Evolutionary conservation across 2,329 filamentous ascomycete genomes (phyloP).

Genomic region (Lomentospora prolificans): DNA sequence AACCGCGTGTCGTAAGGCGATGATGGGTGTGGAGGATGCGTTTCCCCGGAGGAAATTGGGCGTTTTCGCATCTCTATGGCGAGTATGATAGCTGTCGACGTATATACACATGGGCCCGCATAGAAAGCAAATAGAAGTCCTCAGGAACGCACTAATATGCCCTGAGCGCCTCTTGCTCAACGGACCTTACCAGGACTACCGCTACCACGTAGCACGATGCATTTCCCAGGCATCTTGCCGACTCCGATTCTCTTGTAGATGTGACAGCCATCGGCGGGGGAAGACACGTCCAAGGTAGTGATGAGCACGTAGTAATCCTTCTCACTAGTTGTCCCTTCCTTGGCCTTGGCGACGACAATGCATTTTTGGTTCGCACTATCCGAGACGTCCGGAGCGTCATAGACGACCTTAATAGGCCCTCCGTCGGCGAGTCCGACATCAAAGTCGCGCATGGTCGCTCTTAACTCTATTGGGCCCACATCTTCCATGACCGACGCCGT

Average conservation of each 20-base stretch:
- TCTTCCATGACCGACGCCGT: neutral
- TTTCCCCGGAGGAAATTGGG: too few relatives aligned
- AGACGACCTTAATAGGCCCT: neutral
- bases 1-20: too few relatives aligned
- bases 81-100: too few relatives aligned
- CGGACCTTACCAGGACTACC: too few relatives aligned
- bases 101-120: too few relatives aligned
- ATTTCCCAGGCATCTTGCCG: neutral
- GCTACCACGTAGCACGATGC: neutral
- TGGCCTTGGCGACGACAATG: neutral
- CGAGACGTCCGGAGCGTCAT: neutral
- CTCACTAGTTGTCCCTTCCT: neutral
- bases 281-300: neutral
- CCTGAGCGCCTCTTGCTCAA: too few relatives aligned
- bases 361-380: neutral
- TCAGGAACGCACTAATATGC: too few relatives aligned
- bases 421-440: neutral
- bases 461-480: neutral
- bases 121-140: too few relatives aligned
- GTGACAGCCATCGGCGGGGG: neutral
- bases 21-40: too few relatives aligned
- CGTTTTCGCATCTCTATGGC: too few relatives aligned
- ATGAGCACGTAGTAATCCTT: neutral
- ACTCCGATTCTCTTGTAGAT: neutral
- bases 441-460: neutral